Evolutionary conservation across 2,329 filamentous ascomycete genomes (phyloP).

Genomic region (Talaromyces pinophilus): DNA sequence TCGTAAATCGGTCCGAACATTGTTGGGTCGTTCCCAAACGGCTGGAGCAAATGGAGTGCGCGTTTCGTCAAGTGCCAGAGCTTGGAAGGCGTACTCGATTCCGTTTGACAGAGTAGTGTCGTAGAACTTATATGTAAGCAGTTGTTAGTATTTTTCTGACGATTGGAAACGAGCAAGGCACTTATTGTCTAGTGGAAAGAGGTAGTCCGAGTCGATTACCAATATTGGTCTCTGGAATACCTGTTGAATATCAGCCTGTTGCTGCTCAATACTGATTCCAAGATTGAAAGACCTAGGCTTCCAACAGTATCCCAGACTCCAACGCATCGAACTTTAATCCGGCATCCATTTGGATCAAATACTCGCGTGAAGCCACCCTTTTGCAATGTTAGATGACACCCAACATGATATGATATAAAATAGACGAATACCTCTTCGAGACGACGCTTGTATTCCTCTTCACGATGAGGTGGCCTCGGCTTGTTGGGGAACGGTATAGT

Average conservation of each 20-base stretch:
- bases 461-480: background rate
- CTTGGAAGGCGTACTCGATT: background rate
- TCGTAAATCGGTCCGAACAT: constrained; percentile 2
- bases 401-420: background rate
- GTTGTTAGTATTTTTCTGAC: background rate
- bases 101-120: background rate
- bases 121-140: background rate
- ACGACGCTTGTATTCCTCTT: background rate
- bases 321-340: background rate
- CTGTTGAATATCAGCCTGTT: background rate
- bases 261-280: background rate
- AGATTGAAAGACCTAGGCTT: background rate
- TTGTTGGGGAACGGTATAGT: background rate
- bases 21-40: background rate
- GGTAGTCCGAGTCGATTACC: background rate
- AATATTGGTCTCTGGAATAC: background rate
- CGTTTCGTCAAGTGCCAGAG: background rate
- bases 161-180: background rate
- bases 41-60: background rate
- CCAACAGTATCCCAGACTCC: background rate
- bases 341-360: background rate
- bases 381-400: background rate
- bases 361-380: background rate
- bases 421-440: background rate
- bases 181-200: background rate